phyloP scores from a whole-genome alignment of 495 filamentous ascomycete genomes.

The Trichoderma parareesei region DNA sequence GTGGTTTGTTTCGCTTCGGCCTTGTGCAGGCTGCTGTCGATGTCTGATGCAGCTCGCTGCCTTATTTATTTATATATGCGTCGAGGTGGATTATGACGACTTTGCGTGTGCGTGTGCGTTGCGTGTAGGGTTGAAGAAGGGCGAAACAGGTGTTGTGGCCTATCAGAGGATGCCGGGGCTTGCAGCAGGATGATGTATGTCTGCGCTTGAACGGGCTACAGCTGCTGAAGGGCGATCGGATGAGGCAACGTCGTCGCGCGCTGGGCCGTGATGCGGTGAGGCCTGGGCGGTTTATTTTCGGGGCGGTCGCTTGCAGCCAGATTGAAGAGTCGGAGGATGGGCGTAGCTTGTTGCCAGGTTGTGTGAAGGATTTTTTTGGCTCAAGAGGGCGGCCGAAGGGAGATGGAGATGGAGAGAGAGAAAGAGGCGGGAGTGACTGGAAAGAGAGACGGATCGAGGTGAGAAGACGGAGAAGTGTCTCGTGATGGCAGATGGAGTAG shows the following conservation, averaged over 20 bases:
- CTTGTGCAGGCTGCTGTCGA: background rate
- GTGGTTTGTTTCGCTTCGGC: too few species aligned
- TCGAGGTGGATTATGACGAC: background rate
- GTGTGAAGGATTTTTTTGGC: background rate
- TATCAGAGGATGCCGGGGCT: background rate
- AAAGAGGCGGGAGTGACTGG: background rate
- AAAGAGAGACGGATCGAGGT: background rate
- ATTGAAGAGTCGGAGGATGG: background rate
- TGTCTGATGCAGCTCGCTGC: background rate
- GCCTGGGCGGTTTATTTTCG: background rate
- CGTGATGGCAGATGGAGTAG: background rate
- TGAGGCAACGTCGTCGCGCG: background rate
- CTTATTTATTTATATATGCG: background rate
- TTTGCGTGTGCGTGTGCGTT: background rate
- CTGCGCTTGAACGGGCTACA: background rate
- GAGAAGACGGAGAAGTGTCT: background rate
- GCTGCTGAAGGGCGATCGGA: background rate
- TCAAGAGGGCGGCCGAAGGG: background rate
- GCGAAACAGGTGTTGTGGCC: background rate
- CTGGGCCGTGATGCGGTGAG: conserved; percentile 4
- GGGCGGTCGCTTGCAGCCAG: background rate
- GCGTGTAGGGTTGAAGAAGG: background rate
- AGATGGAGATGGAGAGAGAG: background rate
- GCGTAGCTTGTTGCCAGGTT: background rate
- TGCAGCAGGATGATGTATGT: background rate